Percentiles rank a stretch among this genome's conserved stretches.
These are phyloP conservation scores for Saprolegnia diclina DNA, from an alignment of 352 stramenopile genomes.

Conservation along the genomic window DNA sequence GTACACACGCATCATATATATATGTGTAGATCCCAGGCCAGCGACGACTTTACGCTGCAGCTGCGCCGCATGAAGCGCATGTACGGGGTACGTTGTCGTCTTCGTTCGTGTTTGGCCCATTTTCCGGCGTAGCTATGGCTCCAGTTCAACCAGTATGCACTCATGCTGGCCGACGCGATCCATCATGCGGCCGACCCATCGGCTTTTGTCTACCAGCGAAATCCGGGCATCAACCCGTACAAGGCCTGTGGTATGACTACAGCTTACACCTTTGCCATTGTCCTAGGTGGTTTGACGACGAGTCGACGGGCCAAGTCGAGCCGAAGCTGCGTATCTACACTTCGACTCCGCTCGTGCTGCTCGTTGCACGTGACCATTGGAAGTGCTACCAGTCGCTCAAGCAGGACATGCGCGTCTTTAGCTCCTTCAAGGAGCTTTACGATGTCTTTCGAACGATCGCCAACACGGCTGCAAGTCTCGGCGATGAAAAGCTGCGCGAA, in stretches of 20 bases:
- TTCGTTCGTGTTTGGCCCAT: neutral
- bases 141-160: conserved; percentile 27
- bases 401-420: conserved; percentile 17
- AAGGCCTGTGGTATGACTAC: too few relatives aligned
- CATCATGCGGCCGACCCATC: neutral
- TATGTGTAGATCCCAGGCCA: neutral
- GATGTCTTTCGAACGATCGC: conserved; percentile 24
- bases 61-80: conserved; percentile 27
- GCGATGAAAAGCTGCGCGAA: conserved; percentile 20
- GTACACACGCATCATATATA: neutral
- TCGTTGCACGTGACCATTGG: conserved; percentile 15
- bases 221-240: neutral
- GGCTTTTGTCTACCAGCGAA: neutral
- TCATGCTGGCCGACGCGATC: conserved; percentile 24
- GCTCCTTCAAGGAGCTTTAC: conserved; percentile 27
- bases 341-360: conserved; percentile 4
- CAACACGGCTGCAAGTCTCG: conserved; percentile 13
- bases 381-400: conserved; percentile 17
- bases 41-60: conserved; percentile 22
- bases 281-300: conserved; percentile 20
- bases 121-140: conserved; percentile 12
- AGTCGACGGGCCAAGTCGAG: neutral
- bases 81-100: conserved; percentile 17
- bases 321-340: conserved; percentile 15
- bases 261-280: too few relatives aligned